A percentile compares a stretch with the other conserved stretches of the same genome.
Evolutionary conservation across 129 eudicot genomes (phyloP).

Genomic region (Centaurea solstitialis): DNA sequence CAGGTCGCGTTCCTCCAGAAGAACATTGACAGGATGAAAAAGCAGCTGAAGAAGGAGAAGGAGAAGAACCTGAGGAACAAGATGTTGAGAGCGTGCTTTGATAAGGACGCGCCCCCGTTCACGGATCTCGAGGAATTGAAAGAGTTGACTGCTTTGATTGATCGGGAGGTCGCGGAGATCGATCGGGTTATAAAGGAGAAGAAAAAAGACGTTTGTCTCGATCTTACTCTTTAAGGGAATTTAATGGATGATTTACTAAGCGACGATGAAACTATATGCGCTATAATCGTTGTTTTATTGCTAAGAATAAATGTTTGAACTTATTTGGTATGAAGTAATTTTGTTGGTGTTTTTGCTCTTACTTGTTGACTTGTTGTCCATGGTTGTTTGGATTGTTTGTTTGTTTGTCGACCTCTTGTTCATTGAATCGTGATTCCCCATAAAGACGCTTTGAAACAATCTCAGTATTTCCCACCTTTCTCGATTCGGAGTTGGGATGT

Average conservation of each 20-base stretch:
- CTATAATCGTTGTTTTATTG: neutral
- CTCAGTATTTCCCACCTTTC: neutral
- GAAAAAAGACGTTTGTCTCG: neutral
- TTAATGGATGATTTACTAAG: neutral
- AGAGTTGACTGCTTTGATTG: neutral
- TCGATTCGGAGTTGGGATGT: neutral
- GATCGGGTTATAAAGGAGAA: neutral
- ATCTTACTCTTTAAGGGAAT: neutral
- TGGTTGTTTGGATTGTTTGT: neutral
- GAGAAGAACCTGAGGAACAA: neutral
- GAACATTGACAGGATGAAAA: constrained; percentile 9
- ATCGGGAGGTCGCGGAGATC: constrained; percentile 1
- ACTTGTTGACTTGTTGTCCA: too few relatives aligned
- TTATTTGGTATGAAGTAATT: neutral
- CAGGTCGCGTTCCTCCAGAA: constrained; percentile 9
- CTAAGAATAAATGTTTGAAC: neutral
- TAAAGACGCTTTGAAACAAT: neutral
- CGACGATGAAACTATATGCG: neutral
- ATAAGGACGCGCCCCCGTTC: neutral
- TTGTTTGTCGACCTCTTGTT: neutral
- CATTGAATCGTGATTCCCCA: neutral
- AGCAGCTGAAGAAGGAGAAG: constrained; percentile 10
- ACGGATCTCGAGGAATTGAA: constrained; percentile 3
- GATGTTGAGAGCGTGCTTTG: constrained; percentile 17
- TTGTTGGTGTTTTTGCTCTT: neutral